Evolutionary conservation across 768 basidiomycete genomes (phyloP), one percentile per base, ranked within the genome.

Genomic region (Tulasnella sp.): DNA sequence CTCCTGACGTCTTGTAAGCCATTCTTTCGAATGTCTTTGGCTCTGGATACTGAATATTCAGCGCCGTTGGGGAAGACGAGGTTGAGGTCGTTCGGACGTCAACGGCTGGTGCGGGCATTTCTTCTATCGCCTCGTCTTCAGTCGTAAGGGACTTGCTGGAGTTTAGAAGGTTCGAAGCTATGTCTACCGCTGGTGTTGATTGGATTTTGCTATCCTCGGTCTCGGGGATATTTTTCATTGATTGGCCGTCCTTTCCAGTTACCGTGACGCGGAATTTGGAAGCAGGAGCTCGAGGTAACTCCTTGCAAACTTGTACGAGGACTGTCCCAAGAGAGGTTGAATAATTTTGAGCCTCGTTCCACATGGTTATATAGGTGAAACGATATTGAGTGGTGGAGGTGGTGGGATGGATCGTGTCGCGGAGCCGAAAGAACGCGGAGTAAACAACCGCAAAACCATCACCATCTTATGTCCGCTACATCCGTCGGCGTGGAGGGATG

Each of bases 1-100:
- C 84, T 14, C 82, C 80, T 10, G 21, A 74, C 3, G 82, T 85
- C n/a, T 76, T 82, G 78, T 84, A 86, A 4, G 82, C 27, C n/a
- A 52, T 73, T 27, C 85, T 81, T 34, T 82, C 76, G 2, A 5
- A 39, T 34, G 75, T 48, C 27, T 76, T 56, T 5, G 75, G 75
- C 12, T 36, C 36, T 39, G 75, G 75, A 58, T 48, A 76, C 7
- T 68, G n/a, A 19, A 68, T 68, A 36, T 68, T 68, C 62, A 19
- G 36, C 6, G 24, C 21, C 8, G 24, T 52, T 52, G 24, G 21
- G 12, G 52, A 24, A 10, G 52, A 8, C 7, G 24, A 52, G 21
- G 24, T 4, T 21, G 62, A 27, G 36, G 27, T 34, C 8, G 10
- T 36, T 68, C 16, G 24, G 62, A 18, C 10, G 5, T 9, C 18